Evolutionary conservation across 148 eudicot genomes (phyloP).

Genomic region (Pouteria glomerata): DNA sequence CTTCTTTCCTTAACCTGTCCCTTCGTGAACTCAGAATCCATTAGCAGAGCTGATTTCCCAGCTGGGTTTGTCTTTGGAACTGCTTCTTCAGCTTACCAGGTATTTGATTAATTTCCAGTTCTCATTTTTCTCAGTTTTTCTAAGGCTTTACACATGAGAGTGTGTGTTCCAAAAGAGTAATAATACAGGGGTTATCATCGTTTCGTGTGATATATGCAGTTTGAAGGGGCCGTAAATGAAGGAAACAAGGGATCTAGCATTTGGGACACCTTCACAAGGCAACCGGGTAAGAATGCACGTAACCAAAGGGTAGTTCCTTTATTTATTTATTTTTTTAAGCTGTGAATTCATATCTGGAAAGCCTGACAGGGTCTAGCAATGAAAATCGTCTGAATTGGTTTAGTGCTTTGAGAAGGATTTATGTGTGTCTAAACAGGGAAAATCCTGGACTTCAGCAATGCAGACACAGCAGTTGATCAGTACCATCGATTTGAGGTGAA

Average conservation of each 20-base stretch:
- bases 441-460: slow-evolving; percentile 89
- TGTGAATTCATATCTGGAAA: too few relatives aligned
- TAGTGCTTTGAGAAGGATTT: background rate
- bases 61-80: slow-evolving; percentile 80
- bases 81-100: slow-evolving; percentile 97
- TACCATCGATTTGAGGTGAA: slow-evolving; percentile 88
- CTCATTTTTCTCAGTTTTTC: background rate
- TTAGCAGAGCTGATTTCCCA: slow-evolving; percentile 63
- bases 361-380: too few relatives aligned
- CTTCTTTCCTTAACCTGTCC: slow-evolving; percentile 10
- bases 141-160: background rate
- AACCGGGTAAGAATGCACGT: slow-evolving; percentile 32
- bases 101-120: slow-evolving; percentile 4
- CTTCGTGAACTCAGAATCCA: slow-evolving; percentile 24
- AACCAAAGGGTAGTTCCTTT: background rate
- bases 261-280: slow-evolving; percentile 77
- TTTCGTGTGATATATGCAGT: slow-evolving; percentile 34
- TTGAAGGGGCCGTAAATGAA: slow-evolving; percentile 96
- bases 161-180: background rate
- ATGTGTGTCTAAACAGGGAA: slow-evolving; percentile 30
- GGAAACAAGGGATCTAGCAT: slow-evolving; percentile 86
- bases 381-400: background rate
- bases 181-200: background rate
- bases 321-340: too few relatives aligned
- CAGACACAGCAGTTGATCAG: slow-evolving; percentile 78